Percentiles rank a stretch among this genome's conserved stretches.
These are phyloP conservation scores for Penicillium roqueforti DNA, from an alignment of 495 filamentous ascomycete species.

Conservation along the genomic window DNA sequence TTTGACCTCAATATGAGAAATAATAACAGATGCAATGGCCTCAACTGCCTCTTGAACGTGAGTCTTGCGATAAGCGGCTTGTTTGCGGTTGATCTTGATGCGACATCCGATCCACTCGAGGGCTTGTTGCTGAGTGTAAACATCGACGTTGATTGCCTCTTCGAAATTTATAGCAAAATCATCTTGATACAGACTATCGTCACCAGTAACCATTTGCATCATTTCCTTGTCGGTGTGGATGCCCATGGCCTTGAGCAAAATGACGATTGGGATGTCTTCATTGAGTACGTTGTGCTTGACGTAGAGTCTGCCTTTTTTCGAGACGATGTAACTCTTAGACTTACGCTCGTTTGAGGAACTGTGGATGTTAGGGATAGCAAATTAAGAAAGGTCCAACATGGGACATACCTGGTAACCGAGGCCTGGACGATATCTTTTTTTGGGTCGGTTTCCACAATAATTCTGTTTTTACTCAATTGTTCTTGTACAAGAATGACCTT, in stretches of 20 bases:
- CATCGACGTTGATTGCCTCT: constrained; percentile 71
- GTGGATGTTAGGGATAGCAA: neutral
- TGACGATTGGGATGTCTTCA: constrained; percentile 87
- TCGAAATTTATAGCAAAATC: constrained; percentile 93
- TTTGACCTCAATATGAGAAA: constrained; percentile 87
- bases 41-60: constrained; percentile 86
- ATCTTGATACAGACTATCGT: constrained; percentile 83
- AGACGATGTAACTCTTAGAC: constrained; percentile 90
- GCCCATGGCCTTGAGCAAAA: constrained; percentile 89
- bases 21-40: constrained; percentile 82
- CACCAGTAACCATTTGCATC: constrained; percentile 77
- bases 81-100: constrained; percentile 76
- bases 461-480: constrained; percentile 96
- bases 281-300: constrained; percentile 90
- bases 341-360: constrained; percentile 96
- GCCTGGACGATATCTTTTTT: constrained; percentile 92
- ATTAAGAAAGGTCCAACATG: neutral
- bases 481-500: constrained; percentile 99
- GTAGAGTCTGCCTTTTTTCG: constrained; percentile 86
- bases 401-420: constrained; percentile 71
- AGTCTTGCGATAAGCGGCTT: constrained; percentile 54
- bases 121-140: constrained; percentile 91
- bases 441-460: constrained; percentile 88
- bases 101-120: constrained; percentile 82
- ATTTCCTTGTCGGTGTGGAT: constrained; percentile 94